Evolutionary conservation across 345 rosid genomes (phyloP).

Genomic region (Brassica rapa): DNA sequence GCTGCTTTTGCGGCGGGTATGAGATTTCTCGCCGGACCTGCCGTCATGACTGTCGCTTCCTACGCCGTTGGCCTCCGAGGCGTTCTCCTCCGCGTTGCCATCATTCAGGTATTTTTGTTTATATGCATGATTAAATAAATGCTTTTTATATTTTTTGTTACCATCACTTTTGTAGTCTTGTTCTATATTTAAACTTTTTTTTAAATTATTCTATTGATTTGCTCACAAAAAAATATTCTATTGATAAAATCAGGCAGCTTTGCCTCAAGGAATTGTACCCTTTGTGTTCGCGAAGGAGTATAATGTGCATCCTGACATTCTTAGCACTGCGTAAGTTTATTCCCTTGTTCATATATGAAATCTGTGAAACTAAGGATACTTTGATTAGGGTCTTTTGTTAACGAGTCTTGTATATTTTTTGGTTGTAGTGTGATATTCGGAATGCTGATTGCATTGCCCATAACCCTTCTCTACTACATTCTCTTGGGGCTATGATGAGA

Average conservation of each 20-base stretch:
- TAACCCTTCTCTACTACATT: slow-evolving; percentile 91
- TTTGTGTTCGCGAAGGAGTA: slow-evolving; percentile 74
- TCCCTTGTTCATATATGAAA: not conserved
- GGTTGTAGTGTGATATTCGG: slow-evolving; percentile 89
- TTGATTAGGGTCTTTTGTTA: not conserved
- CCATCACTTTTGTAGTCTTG: not conserved
- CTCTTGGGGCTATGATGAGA: slow-evolving; percentile 62
- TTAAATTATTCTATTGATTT: too few relatives aligned
- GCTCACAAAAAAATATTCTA: not conserved
- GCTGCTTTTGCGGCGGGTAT: slow-evolving; percentile 95
- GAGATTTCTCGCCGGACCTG: slow-evolving; percentile 97
- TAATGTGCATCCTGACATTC: slow-evolving; percentile 64
- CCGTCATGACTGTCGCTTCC: slow-evolving; percentile 97
- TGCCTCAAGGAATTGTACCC: slow-evolving; percentile 68
- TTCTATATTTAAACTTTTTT: not conserved
- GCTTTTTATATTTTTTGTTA: not conserved
- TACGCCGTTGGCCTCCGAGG: slow-evolving; percentile 87
- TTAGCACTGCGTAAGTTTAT: slow-evolving; percentile 67
- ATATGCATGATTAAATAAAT: not conserved
- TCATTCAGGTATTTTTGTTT: slow-evolving; percentile 68
- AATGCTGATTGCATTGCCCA: slow-evolving; percentile 94
- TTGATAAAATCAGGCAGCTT: slow-evolving; percentile 56
- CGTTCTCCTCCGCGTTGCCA: slow-evolving; percentile 83
- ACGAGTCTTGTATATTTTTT: not conserved
- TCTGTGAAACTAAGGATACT: not conserved